Evolutionary conservation across 345 rosid species (phyloP).

Genomic region (Syzygium jambos): DNA sequence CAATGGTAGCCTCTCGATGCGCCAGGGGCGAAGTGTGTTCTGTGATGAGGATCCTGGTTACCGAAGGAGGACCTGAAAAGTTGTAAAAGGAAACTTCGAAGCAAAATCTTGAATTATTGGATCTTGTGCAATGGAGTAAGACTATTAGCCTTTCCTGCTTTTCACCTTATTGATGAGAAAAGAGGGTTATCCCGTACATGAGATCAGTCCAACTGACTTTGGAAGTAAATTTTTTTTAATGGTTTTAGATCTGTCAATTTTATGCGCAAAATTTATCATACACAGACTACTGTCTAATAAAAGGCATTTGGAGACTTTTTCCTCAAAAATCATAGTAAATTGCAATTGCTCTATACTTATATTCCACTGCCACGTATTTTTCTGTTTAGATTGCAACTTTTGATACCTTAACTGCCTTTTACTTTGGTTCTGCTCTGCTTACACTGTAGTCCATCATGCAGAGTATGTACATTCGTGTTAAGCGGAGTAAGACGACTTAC

Average conservation of each 20-base stretch:
- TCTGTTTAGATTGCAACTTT: background rate
- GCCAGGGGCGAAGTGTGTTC: background rate
- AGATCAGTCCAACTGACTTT: background rate
- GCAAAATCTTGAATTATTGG: background rate
- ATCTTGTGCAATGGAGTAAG: background rate
- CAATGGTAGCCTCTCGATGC: background rate
- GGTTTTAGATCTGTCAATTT: background rate
- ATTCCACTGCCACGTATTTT: background rate
- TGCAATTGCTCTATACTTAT: background rate
- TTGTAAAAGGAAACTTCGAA: background rate
- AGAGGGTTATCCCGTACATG: background rate
- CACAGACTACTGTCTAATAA: background rate
- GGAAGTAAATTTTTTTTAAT: background rate
- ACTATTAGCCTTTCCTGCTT: background rate
- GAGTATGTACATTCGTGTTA: constrained; percentile 95
- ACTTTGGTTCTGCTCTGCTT: background rate
- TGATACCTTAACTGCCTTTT: background rate
- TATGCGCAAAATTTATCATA: background rate
- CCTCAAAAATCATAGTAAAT: background rate
- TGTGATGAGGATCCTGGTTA: background rate
- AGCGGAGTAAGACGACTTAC: constrained; percentile 75
- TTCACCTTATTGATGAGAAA: background rate
- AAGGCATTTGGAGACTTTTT: background rate
- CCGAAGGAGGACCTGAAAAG: background rate
- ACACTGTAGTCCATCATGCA: constrained; percentile 11